These are phyloP conservation scores for Phytophthora sansomeana DNA, from an alignment of 352 stramenopile species.

Conservation along the genomic window DNA sequence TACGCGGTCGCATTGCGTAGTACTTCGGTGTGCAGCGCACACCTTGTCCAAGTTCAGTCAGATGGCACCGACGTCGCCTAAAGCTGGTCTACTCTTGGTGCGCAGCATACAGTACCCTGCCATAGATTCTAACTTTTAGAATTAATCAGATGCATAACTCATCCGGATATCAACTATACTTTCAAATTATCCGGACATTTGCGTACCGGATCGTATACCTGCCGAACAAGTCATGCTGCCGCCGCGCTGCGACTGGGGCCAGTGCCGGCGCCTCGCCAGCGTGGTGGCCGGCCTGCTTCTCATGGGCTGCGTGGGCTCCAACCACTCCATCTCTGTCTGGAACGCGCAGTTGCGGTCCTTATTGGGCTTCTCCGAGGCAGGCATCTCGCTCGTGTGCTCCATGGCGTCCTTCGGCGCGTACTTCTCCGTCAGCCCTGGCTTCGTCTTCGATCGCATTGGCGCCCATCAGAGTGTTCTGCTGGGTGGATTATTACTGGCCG, in stretches of 20 bases:
- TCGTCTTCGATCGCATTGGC: conserved; percentile 74
- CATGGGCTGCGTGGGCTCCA: conserved; percentile 70
- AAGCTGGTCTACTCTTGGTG: no score
- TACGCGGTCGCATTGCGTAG: no score
- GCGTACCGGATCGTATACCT: no score
- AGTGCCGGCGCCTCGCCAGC: conserved; percentile 51
- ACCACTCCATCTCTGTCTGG: conserved; percentile 83
- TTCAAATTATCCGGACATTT: no score
- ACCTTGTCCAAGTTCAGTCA: no score
- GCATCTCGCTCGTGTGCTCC: conserved; percentile 82
- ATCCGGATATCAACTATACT: background rate
- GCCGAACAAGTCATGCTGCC: background rate
- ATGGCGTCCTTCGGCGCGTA: conserved; percentile 84
- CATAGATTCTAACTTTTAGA: no score
- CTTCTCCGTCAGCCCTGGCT: conserved; percentile 73
- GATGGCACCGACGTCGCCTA: no score
- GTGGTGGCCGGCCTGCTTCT: conserved; percentile 61
- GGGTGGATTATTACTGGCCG: conserved; percentile 44
- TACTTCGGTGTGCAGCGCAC: no score
- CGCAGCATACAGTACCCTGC: no score
- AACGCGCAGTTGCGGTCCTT: conserved; percentile 70
- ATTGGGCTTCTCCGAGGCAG: conserved; percentile 71
- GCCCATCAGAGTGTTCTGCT: conserved; percentile 65
- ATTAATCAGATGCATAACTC: no score
- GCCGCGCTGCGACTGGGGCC: conserved; percentile 20